Evolutionary conservation across 371 early-diverging fungal genomes (phyloP), one percentile per base, ranked within the genome.

Genomic region (Lichtheimia ornata): DNA sequence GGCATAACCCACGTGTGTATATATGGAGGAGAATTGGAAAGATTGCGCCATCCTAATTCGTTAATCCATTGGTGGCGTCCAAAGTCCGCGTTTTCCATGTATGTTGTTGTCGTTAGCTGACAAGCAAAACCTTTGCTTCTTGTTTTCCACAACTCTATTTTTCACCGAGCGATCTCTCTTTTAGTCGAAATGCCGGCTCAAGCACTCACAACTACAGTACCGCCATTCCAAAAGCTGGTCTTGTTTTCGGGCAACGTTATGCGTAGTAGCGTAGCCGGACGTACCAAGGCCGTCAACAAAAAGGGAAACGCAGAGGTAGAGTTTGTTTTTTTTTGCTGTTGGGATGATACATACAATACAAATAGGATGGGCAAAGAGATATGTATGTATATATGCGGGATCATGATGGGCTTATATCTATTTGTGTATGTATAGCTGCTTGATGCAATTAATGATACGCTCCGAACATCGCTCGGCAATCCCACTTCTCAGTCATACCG

Each of bases 271-370:
- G 72, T 77, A 13, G 73, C 77, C 3, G 71, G 72, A 24, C 61
- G 62, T 59, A 51, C 57, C 44, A 64, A 76, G 58, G 56, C 61
- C 11, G 52, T 71, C 42, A 59, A 64, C 35, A 76, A 74, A 56
- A 83, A 80, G 56, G 75, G 82, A n/a, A 82, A 83, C 50, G 70
- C 72, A 61, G 85, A 85, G 81, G 85, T 81, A 69, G 11, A 35
- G 35, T 35, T 35, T 53, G 59, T 53, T 56, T 51, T 43, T 47
- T 43, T 14, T 40, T 28, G 20, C 12, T 22, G 0, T 11, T 47
- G n/a, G 22, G 28, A 20, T 22, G 7, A 28, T 20, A 27, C n/a
- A 41, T 20, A 55, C 43, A 17, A 14, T 17, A 15, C n/a, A 41
- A 42, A 55, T 55, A 40, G n/a, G 44, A 7, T 12, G 28, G 24